Evolutionary conservation across 78 protist species (phyloP), one percentile per base, ranked within the genome.

Genomic region (Dictyostelium purpureum): DNA sequence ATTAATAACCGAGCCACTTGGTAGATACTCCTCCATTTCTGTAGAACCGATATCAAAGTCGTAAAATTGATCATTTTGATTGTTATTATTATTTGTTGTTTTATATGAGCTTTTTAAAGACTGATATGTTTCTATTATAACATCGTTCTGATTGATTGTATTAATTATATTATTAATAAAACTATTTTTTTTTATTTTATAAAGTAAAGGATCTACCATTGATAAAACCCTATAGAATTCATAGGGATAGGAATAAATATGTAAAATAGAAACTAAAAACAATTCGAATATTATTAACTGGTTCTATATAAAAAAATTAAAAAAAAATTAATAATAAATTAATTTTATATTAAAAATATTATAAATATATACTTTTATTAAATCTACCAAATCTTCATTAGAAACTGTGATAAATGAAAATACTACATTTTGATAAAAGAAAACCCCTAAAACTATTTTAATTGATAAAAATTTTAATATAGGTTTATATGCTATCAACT

Each of bases 151-250:
- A 26, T 65, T 69, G 47, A 81, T 77, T 0, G 80, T 51, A 31
- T 81, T 71, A 7, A 81, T 49, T 10, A 81, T 77, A 37, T 51
- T 61, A 4, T 52, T 54, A n/a, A 81, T 69, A 1, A 81, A 63
- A 6, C 75, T 47, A 10, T 81, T 79, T 70, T 73, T 61, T 21
- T 85, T 75, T 4, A 85, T 76, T 33, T 71, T 52, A 54, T 85
- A 75, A 59, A 85, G 57, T 31, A 85, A 33, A 28, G 91, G 91
- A 52, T 76, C 78, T 2, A 79, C 73, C 54, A 85, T 40, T 43
- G 91, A 80, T 6, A 78, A 63, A 4, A 85, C 91, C 73, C 81
- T 85, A 73, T 85, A 85, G 59, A 85, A 45, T 18, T 85, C 91
- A 37, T 85, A 85, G 57, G 91, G 91, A 51, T 71, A 85, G 37